Conservation (phyloP, 345 rosid species). For the Microcos paniculata region DNA sequence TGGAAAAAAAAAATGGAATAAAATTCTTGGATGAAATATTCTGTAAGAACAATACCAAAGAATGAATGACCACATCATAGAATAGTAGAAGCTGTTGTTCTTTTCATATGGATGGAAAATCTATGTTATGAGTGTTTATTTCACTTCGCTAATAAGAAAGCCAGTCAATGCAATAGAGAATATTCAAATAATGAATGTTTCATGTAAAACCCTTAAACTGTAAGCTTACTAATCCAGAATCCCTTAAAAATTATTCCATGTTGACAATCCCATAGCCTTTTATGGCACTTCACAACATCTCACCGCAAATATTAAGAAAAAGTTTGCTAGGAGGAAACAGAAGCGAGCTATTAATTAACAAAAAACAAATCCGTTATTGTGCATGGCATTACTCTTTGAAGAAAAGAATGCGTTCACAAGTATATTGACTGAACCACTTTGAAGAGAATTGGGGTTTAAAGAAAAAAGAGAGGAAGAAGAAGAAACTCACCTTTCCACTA, state of each 20-base stretch:
- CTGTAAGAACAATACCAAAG: conserved; percentile 6
- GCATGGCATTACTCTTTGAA: conserved; percentile 12
- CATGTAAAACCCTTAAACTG: background rate
- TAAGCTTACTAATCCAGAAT: background rate
- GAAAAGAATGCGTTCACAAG: background rate
- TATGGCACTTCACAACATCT: background rate
- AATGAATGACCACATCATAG: conserved; percentile 5
- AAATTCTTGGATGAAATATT: conserved; percentile 7
- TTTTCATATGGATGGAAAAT: conserved; percentile 4
- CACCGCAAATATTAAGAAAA: background rate
- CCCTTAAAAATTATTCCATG: background rate
- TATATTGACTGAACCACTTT: conserved; percentile 3
- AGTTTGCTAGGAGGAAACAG: background rate
- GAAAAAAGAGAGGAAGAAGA: no score
- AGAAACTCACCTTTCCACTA: conserved; percentile 70
- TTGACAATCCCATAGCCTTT: background rate
- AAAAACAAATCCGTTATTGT: background rate
- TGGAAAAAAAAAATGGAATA: conserved; percentile 18
- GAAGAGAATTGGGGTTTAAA: no score
- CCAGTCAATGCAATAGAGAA: background rate
- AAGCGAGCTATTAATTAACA: conserved; percentile 3
- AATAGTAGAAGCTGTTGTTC: background rate
- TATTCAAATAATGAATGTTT: background rate
- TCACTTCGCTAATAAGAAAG: background rate
- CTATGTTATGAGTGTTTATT: background rate